Evolutionary conservation across 176 grass and related monocot species (phyloP), one percentile per base, ranked within the genome.

Genomic region (Bolboschoenus planiculmis): DNA sequence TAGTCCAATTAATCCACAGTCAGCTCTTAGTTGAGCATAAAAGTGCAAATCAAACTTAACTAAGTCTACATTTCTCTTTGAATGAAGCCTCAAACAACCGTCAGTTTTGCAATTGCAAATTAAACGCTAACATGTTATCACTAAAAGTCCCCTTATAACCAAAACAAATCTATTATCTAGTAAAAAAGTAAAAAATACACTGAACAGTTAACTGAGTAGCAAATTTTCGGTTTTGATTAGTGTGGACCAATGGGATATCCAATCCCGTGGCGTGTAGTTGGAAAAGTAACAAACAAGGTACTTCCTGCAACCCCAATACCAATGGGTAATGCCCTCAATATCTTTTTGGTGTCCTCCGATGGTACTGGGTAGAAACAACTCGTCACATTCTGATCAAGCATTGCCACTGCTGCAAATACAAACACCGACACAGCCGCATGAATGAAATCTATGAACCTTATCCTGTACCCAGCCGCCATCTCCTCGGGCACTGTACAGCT

Each of bases 281-380:
- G 90, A 82, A 97, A 94, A 48, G 83, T 85, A 79, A 91, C 87
- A 87, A 97, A 97, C 24, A 92, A 4, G 81, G 92, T 83, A 76
- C 92, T 97, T 79, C 88, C 81, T 63, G 87, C 61, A 55, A 94
- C 72, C 67, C 88, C 92, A 63, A 97, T 90, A 44, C 30, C 85
- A 80, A 92, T 53, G 8, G 85, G 87, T 72, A 94, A 55, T 82
- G 81, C 64, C 57, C 83, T 87, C 62, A 93, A 81, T 36, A 94
- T 77, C 85, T 90, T 72, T 58, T 87, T 87, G 46, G 72, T 81
- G 64, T 92, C 78, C 85, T 91, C 88, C 0, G 90, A 87, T 79
- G 87, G 81, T 39, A 84, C 68, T 75, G 92, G 85, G 72, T 79
- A 88, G 59, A 94, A 88, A 84, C 88, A 97, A 7, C 85, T 84